phyloP scores from a whole-genome alignment of 2,329 filamentous ascomycete species.

The Exophiala sp. region DNA sequence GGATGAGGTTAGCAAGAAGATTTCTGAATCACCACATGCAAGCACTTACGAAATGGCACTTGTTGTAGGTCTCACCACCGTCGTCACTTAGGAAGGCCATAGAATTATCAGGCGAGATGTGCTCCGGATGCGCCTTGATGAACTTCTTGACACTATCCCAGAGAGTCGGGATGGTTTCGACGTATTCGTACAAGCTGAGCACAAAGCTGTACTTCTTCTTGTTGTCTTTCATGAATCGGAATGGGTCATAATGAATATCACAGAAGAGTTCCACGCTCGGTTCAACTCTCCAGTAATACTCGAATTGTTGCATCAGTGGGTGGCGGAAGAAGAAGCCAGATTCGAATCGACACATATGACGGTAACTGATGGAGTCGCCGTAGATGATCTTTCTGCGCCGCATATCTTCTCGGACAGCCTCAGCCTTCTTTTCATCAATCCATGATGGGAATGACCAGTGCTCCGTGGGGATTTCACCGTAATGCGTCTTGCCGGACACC shows the following conservation, averaged over 20 bases:
- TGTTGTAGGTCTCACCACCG: constrained; percentile 84
- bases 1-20: not conserved
- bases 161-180: constrained; percentile 89
- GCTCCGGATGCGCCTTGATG: constrained; percentile 81
- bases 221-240: constrained; percentile 92
- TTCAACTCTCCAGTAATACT: constrained; percentile 99
- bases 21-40: not conserved
- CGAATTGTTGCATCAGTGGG: constrained; percentile 86
- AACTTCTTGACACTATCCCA: constrained; percentile 96
- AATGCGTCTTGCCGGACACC: constrained; percentile 87
- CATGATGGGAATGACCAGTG: constrained; percentile 96
- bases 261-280: constrained; percentile 95
- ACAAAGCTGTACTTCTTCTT: constrained; percentile 98
- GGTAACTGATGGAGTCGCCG: constrained; percentile 91
- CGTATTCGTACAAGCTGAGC: constrained; percentile 91
- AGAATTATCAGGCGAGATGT: constrained; percentile 75
- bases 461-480: constrained; percentile 80
- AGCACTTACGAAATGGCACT: constrained; percentile 83
- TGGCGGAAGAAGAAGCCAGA: constrained; percentile 99
- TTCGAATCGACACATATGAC: constrained; percentile 99
- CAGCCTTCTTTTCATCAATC: constrained; percentile 92
- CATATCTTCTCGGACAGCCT: constrained; percentile 91
- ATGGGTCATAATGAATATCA: constrained; percentile 91
- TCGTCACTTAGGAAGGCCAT: constrained; percentile 91
- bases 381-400: constrained; percentile 93